These are phyloP conservation scores for Choiromyces venosus DNA, from an alignment of 495 filamentous ascomycete species.

Conservation along the genomic window DNA sequence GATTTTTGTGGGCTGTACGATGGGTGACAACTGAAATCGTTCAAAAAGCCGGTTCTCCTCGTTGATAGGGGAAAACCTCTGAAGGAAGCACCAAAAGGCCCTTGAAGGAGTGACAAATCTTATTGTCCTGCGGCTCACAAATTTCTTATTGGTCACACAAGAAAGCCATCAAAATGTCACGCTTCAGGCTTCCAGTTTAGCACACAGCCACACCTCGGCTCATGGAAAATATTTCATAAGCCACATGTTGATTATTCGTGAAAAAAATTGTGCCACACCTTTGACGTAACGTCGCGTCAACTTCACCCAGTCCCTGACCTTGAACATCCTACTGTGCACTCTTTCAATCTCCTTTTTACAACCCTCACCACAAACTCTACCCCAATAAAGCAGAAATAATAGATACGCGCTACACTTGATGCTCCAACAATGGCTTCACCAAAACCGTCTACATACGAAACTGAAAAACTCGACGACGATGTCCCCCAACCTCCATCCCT, in stretches of 20 bases:
- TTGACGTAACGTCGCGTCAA: conserved; percentile 1
- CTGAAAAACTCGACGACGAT: conserved; percentile 7
- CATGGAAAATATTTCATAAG: background rate
- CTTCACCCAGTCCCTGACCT: background rate
- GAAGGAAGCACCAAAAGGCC: background rate
- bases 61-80: background rate
- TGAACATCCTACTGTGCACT: background rate
- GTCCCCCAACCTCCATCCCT: conserved; percentile 1
- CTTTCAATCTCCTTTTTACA: background rate
- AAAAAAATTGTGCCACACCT: background rate
- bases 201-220: background rate
- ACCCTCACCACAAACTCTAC: background rate
- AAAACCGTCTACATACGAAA: conserved; percentile 9
- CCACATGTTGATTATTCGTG: background rate
- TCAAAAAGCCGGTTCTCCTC: background rate
- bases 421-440: conserved; percentile 18
- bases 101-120: background rate
- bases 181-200: background rate
- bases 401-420: background rate
- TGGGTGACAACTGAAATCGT: background rate
- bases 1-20: background rate
- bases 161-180: background rate
- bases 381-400: background rate
- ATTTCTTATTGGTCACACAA: background rate
- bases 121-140: background rate